These are phyloP conservation scores for Tolypocladium amazonense DNA, from an alignment of 2,329 filamentous ascomycete genomes.

Conservation along the genomic window DNA sequence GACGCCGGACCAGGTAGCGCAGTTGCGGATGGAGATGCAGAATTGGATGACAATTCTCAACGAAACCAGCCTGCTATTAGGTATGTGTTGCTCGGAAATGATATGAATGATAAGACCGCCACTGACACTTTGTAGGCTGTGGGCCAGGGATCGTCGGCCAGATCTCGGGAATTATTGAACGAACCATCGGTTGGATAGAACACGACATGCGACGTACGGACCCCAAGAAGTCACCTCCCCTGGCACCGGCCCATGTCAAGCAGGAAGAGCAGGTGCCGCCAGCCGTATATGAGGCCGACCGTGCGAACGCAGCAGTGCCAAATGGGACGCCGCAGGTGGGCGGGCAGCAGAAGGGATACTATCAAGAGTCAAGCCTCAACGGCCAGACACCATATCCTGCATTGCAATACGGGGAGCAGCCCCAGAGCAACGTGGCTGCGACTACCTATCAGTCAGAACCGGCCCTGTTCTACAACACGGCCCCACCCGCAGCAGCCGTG, in stretches of 20 bases:
- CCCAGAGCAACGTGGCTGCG: slow-evolving; percentile 10
- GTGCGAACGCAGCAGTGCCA: slow-evolving; percentile 2
- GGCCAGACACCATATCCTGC: slow-evolving; percentile 17
- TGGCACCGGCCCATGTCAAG: slow-evolving; percentile 19
- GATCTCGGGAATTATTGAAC: slow-evolving; percentile 37
- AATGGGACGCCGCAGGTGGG: slow-evolving; percentile 6
- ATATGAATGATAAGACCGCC: neutral
- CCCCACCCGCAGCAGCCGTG: slow-evolving; percentile 3
- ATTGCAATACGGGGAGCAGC: slow-evolving; percentile 18
- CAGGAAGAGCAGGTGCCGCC: slow-evolving; percentile 24
- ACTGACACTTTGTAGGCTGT: slow-evolving; percentile 25
- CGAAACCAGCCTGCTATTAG: slow-evolving; percentile 55
- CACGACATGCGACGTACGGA: slow-evolving; percentile 32
- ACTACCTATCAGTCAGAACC: slow-evolving; percentile 15
- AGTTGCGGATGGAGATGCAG: slow-evolving; percentile 57
- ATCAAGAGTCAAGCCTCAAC: slow-evolving; percentile 14
- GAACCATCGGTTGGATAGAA: slow-evolving; percentile 42
- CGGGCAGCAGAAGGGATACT: slow-evolving; percentile 15
- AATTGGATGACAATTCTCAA: slow-evolving; percentile 58
- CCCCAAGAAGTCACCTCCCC: slow-evolving; percentile 5
- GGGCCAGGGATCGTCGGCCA: slow-evolving; percentile 32
- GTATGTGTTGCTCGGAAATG: slow-evolving; percentile 30
- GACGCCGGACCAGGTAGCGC: slow-evolving; percentile 44
- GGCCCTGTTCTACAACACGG: slow-evolving; percentile 16
- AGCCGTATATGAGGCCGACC: neutral